Conservation (phyloP, 2,329 filamentous ascomycete species). For the Xenosphaeropsis pyriputrescens region DNA sequence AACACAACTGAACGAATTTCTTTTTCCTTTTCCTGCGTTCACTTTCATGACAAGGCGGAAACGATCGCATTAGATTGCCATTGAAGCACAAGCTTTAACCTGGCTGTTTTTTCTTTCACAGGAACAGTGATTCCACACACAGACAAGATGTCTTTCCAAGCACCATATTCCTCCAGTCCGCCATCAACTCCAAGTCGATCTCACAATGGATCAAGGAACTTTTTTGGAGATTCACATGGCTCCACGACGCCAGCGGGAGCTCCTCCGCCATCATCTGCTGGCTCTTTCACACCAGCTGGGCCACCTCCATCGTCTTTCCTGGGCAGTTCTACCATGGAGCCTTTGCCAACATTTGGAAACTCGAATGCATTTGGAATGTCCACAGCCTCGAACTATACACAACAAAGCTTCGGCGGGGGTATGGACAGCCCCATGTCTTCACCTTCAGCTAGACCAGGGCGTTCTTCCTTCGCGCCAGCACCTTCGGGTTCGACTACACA, state of each 20-base stretch:
- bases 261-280: conserved; percentile 30
- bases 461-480: conserved; percentile 11
- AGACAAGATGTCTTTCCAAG: conserved; percentile 6
- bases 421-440: conserved; percentile 4
- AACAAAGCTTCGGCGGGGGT: no score
- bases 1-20: no score
- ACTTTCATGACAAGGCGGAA: no score
- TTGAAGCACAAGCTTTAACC: no score
- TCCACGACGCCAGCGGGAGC: conserved; percentile 43
- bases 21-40: no score
- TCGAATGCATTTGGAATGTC: conserved; percentile 2
- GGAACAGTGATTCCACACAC: no score
- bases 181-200: conserved; percentile 20
- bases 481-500: conserved; percentile 37
- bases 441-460: conserved; percentile 6
- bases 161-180: conserved; percentile 16
- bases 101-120: no score
- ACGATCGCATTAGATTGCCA: no score
- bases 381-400: conserved; percentile 5
- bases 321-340: conserved; percentile 31
- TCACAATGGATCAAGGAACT: conserved; percentile 12
- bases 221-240: conserved; percentile 19
- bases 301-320: conserved; percentile 34
- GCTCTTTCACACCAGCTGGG: conserved; percentile 40
- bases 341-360: conserved; percentile 6